Evolutionary conservation across 2,329 filamentous ascomycete species (phyloP), one percentile per base, ranked within the genome.

Genomic region (Cercospora brassicicola): DNA sequence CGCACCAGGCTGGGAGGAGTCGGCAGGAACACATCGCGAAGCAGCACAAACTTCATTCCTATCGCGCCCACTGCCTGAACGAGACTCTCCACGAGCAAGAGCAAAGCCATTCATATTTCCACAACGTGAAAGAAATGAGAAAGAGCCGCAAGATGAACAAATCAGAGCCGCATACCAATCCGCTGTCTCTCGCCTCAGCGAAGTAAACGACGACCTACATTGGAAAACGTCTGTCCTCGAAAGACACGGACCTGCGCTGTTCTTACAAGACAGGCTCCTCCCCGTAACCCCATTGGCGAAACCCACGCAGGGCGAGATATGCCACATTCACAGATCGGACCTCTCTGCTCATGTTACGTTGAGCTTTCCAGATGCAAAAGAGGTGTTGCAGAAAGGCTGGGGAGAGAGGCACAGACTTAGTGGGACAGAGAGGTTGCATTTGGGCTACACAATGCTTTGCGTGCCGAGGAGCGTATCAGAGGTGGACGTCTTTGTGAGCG

Each of bases 371-470:
- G 65, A 71, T 33, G 67, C 65, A 9, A 53, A 51, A 42, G 39
- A 69, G 26, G 67, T 70, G 18, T 63, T 71, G 10, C 26, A 55
- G 30, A 68, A 67, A 13, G 67, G 69, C 11, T 70, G 61, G 63
- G 69, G 69, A 13, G 65, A 71, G 28, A 64, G 67, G 13, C 69
- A 69, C 64, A 57, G 65, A 13, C 48, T 71, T 20, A 67, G 65
- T 18, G 65, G 67, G 11, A 67, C 67, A 0, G 56, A 64, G 2
- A 45, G 51, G 30, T 45, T 71, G n/a, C 67, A 64, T 59, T 15
- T 71, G 30, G 67, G 69, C 1, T 70, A 68, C 39, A 70, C 69
- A 4, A 62, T 71, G 65, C 20, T 71, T 11, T 71, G 62, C 53
- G 65, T 71, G 9, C 69, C 69, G 2, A 55, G 64, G 11, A 60